Base-by-base conservation (phyloP, 1,139 yeast genomes). In the Taphrina deformans region DNA sequence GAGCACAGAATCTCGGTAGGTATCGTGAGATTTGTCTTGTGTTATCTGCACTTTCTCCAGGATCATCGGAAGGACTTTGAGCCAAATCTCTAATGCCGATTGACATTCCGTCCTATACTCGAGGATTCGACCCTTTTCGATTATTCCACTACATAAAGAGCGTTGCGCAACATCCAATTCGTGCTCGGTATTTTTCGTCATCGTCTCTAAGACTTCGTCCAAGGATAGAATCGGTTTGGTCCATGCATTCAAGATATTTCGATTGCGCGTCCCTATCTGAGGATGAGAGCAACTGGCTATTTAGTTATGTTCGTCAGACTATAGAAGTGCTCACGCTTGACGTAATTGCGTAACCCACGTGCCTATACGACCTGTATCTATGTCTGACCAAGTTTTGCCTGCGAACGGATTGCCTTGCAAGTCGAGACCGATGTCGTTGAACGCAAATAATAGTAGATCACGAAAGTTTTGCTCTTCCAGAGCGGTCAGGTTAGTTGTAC, bases 381-480 rank as follows among this genome's bases (percentile, higher is more conserved):
- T 69, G 18, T 46, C 56, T 9, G 66, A 66, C 52, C 65, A 70
- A 51, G 53, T 62, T n/a, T 23, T 21, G 26, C 51, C 66, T 3
- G 60, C 55, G 5, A 67, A 50, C 0, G 90, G 87, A 35, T 79
- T 79, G 0, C 92, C 93, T 61, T 79, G 75, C 1, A 79, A 81
- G 69, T 85, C 83, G 2, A 88, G 75, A 2, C 86, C 84, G 50
- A 87, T 86, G 4, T 85, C 84, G 0, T 82, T 77, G 58, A 90
- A 77, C 71, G 91, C 88, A 23, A 82, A 81, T 24, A 82, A 80
- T 71, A 85, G 83, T 44, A 86, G 71, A 70, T 85, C 85, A 61
- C 85, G 82, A 73, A 92, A 93, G 71, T 89, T 86, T 72, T 89
- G 91, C 72, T 88, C 88, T 72, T 92, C 98, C 21, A 92, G 83